Conservation (phyloP, 1,284 basidiomycete species). For the Blastosporella zonata region DNA sequence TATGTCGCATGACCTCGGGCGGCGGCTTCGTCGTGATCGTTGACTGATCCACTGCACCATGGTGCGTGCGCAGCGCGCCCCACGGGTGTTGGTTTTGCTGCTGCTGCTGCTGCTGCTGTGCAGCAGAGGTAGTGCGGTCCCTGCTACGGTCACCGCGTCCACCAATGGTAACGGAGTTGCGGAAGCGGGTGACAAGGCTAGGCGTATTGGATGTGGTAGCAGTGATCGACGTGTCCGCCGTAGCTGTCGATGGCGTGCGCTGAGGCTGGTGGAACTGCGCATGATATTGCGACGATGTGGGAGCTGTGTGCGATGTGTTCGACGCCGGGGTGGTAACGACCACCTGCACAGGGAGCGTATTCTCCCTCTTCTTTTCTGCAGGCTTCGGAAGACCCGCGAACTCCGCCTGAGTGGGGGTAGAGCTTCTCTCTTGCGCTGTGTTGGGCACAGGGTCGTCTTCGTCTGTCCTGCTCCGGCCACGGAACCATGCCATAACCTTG, state of each 20-base stretch:
- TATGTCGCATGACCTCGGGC: constrained; percentile 83
- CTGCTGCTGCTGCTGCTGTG: constrained; percentile 6
- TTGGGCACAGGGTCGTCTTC: constrained; percentile 27
- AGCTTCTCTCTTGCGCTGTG: constrained; percentile 17
- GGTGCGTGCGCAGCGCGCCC: constrained; percentile 77
- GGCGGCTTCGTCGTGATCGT: constrained; percentile 87
- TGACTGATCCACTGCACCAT: constrained; percentile 90
- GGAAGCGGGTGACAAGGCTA: constrained; percentile 47
- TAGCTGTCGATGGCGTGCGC: constrained; percentile 42
- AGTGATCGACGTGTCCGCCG: constrained; percentile 33
- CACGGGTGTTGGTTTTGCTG: constrained; percentile 12
- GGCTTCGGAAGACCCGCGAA: constrained; percentile 23
- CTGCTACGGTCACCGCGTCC: constrained; percentile 20
- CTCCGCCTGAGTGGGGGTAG: constrained; percentile 20
- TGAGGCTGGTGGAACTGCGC: constrained; percentile 29
- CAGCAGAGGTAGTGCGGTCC: constrained; percentile 7
- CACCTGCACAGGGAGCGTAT: constrained; percentile 31
- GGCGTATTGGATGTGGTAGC: constrained; percentile 23
- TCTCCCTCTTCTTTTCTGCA: constrained; percentile 23
- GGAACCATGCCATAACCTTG: constrained; percentile 82
- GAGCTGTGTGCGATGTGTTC: constrained; percentile 22
- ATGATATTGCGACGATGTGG: constrained; percentile 16
- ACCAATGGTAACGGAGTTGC: constrained; percentile 45
- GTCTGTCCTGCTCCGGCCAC: constrained; percentile 61
- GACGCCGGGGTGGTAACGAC: constrained; percentile 33